Conservation (phyloP, 768 basidiomycete genomes). For the Boletus vinaceobasis region DNA sequence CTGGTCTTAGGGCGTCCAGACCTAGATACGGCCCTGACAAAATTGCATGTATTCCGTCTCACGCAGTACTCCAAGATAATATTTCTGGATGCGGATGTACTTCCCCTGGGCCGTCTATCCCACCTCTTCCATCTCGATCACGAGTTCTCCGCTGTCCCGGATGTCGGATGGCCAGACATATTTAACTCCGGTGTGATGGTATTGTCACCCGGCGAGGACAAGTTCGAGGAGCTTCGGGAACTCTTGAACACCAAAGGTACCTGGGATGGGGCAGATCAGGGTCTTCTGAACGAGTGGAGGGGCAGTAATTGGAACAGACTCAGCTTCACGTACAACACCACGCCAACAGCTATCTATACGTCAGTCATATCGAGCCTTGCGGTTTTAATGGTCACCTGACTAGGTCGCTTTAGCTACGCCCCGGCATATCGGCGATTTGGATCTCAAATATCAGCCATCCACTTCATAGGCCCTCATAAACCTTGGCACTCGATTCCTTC, state of each 20-base stretch:
- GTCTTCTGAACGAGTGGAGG: conserved; percentile 94
- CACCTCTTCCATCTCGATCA: conserved; percentile 84
- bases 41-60: conserved; percentile 93
- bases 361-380: conserved; percentile 42
- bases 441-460: conserved; percentile 78
- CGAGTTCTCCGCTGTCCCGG: conserved; percentile 91
- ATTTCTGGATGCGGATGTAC: conserved; percentile 90
- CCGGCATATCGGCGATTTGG: conserved; percentile 96
- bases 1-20: conserved; percentile 79
- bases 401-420: conserved; percentile 64
- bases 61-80: conserved; percentile 81
- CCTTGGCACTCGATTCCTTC: conserved; percentile 81
- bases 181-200: conserved; percentile 98
- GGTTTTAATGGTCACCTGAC: conserved; percentile 27
- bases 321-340: conserved; percentile 97
- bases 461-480: conserved; percentile 96
- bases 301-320: conserved; percentile 85
- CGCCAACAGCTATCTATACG: conserved; percentile 96
- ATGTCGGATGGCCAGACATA: conserved; percentile 99
- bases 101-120: conserved; percentile 82
- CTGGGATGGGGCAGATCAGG: conserved; percentile 99
- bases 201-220: conserved; percentile 73
- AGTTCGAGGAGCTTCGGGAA: conserved; percentile 70
- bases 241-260: conserved; percentile 77
- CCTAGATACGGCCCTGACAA: conserved; percentile 90